Evolutionary conservation across 1,284 basidiomycete species (phyloP), one percentile per base, ranked within the genome.

Genomic region (Sanguinoderma infundibulare): DNA sequence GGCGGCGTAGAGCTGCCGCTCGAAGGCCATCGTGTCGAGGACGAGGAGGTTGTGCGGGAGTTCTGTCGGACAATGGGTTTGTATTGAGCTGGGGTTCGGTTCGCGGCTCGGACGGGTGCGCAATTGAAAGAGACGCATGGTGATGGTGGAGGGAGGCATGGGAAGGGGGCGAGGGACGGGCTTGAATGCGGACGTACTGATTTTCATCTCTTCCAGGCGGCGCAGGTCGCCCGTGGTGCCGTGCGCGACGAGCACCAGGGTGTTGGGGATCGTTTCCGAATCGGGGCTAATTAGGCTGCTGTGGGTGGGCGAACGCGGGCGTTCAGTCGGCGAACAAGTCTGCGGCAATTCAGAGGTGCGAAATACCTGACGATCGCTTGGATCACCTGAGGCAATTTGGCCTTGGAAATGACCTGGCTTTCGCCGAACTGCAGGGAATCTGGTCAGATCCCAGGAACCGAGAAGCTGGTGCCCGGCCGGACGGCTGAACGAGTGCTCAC

Each of bases 201-300:
- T 90, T 74, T 85, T 87, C 82, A 92, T 86, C 53, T 91, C 89
- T 58, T 90, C 87, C 44, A 92, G 76, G 17, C 84, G 80, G 30
- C 83, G 77, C 17, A 91, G 73, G 63, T 87, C 81, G 5, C 80
- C 79, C 46, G 76, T 74, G 42, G 84, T 75, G 30, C 90, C 90
- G 65, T 93, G 86, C 1, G 81, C 86, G n/a, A 95, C 82, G 4
- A 95, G 79, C 26, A 95, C 86, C 42, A 95, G 85, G 7, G 80
- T 82, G 72, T 95, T 95, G 35, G 89, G 72, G 0, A 80, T 74
- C 3, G 83, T 87, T 68, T 95, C 92, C 5, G 87, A 88, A 69
- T 94, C 92, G 0, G 94, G 93, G 57, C 87, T 90, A 1, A 87
- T 81, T 24, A 95, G 82, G 64, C 87, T 88, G 73, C 89, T 91